phyloP scores from a whole-genome alignment of 441 rosid genomes.

The Populus tomentosa region DNA sequence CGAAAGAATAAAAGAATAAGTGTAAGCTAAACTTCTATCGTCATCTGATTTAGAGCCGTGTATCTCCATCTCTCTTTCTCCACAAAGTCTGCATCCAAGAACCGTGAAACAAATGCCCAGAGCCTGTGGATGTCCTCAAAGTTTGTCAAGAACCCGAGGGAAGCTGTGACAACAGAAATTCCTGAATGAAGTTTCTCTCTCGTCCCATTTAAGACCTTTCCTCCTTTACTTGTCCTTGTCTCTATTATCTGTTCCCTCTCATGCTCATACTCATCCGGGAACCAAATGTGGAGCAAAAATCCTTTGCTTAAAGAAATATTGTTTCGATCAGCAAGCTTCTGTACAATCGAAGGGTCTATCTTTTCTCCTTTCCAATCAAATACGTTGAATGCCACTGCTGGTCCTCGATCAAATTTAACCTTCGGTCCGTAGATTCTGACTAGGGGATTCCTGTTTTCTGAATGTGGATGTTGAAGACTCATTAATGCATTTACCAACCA shows the following conservation, averaged over 20 bases:
- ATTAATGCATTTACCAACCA: constrained; percentile 70
- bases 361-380: constrained; percentile 72
- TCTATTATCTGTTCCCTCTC: constrained; percentile 28
- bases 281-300: constrained; percentile 42
- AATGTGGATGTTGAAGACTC: constrained; percentile 64
- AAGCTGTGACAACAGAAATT: constrained; percentile 49
- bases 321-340: constrained; percentile 69
- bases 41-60: constrained; percentile 62
- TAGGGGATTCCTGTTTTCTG: constrained; percentile 33
- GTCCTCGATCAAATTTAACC: constrained; percentile 39
- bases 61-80: constrained; percentile 85
- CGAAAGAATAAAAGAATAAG: constrained; percentile 12
- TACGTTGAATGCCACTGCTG: constrained; percentile 72
- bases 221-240: constrained; percentile 12
- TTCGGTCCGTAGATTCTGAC: constrained; percentile 22
- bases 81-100: constrained; percentile 60
- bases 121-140: constrained; percentile 41
- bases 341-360: constrained; percentile 58
- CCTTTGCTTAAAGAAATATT: constrained; percentile 54
- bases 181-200: constrained; percentile 24
- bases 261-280: constrained; percentile 36
- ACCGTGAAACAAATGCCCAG: too few species aligned
- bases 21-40: constrained; percentile 37
- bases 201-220: constrained; percentile 4
- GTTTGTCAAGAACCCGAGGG: constrained; percentile 59